Base-by-base conservation (phyloP, 2,329 filamentous ascomycete species). In the Lachnellula cervina region DNA sequence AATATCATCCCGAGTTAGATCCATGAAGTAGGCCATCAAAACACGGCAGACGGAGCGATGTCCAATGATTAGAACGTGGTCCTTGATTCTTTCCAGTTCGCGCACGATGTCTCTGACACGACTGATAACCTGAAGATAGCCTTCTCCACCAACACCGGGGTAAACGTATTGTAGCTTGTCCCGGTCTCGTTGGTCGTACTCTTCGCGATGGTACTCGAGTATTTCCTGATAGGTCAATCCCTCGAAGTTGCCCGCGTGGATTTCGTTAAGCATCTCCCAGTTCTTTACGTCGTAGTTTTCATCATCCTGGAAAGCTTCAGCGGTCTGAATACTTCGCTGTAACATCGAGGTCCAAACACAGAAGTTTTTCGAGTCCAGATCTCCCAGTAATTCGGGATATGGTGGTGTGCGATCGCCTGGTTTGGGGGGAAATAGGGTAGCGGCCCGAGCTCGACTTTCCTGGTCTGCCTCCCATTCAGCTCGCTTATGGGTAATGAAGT, bases 331-430 rank as follows among this genome's bases (percentile, higher is more conserved):
- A 58, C 89, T 91, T 61, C 94, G 88, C 69, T 89, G 87, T 60
- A 99, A 82, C 93, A 97, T 97, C 2, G 90, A 96, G 0, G 93
- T 97, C 94, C 94, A 99, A 16, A 99, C 90, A 71, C 94, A 99
- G 70, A 97, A 97, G 69, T 90, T 90, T 76, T 96, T 96, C 67
- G 89, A 81, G 32, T 88, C 82, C 32, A 85, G 76, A 49, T 87
- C 85, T 49, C 80, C 80, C 59, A 83, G 80, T 64, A 87, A 86
- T 69, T 96, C 90, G 0, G 94, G 94, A 67, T 99, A 97, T 0
- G 94, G 94, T 4, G 94, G 94, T 0, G 94, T 97, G 62, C 88
- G 89, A 72, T 97, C 93, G 55, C 94, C 94, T 0, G 92, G 87
- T 43, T 86, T 81, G 1, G 94, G 93, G n/a, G 94, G 72, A 96